Evolutionary conservation across 306 rosid genomes (phyloP).

Genomic region (Ormosia semicastrata): DNA sequence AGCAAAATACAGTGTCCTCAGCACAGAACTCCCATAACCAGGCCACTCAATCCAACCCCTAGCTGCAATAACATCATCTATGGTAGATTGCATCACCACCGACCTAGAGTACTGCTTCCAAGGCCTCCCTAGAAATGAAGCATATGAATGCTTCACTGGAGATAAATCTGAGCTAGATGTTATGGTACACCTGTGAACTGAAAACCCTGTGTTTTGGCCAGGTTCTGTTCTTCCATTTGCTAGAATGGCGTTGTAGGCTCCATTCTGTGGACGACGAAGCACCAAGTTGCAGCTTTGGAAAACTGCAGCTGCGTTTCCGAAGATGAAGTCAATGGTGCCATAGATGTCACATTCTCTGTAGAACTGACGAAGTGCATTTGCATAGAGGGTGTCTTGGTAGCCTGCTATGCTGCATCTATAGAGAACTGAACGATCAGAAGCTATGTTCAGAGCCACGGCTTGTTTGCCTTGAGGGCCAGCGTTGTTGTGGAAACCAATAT

Average conservation of each 20-base stretch:
- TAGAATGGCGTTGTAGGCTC: slow-evolving; percentile 31
- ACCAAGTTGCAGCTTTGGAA: slow-evolving; percentile 42
- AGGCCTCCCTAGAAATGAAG: slow-evolving; percentile 47
- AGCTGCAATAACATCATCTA: slow-evolving; percentile 29
- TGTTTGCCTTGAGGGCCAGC: slow-evolving; percentile 47
- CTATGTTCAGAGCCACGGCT: slow-evolving; percentile 44
- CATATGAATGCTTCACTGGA: slow-evolving; percentile 23
- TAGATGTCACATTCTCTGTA: slow-evolving; percentile 52
- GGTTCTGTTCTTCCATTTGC: slow-evolving; percentile 53
- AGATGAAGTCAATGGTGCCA: slow-evolving; percentile 59
- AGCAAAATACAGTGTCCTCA: slow-evolving; percentile 39
- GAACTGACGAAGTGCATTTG: slow-evolving; percentile 51
- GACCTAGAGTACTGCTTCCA: slow-evolving; percentile 55
- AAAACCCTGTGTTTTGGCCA: slow-evolving; percentile 51
- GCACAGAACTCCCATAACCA: slow-evolving; percentile 32
- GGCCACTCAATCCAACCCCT: slow-evolving; percentile 53
- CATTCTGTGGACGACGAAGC: slow-evolving; percentile 29
- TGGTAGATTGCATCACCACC: slow-evolving; percentile 39
- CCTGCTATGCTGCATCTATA: slow-evolving; percentile 45
- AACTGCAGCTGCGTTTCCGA: slow-evolving; percentile 53
- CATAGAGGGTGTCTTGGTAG: slow-evolving; percentile 57
- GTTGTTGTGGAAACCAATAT: slow-evolving; percentile 50
- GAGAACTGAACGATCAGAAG: slow-evolving; percentile 47
- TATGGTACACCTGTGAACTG: slow-evolving; percentile 45
- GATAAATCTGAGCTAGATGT: slow-evolving; percentile 20